These are phyloP conservation scores for Trichoderma atroviride DNA, from an alignment of 2,329 filamentous ascomycete species.

Conservation along the genomic window DNA sequence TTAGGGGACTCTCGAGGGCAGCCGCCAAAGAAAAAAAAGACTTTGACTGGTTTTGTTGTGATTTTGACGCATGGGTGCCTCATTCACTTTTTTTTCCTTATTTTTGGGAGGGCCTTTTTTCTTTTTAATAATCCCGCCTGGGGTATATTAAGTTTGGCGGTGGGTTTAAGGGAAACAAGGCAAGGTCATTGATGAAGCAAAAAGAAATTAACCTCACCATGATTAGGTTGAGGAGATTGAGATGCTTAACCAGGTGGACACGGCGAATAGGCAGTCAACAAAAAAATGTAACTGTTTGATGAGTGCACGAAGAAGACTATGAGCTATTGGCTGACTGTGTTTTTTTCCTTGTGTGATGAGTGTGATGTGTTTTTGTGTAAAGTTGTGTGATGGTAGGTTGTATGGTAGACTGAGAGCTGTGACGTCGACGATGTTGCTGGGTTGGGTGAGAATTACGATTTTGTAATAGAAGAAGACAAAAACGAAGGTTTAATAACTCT, in stretches of 20 bases:
- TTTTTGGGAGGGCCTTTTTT: slow-evolving; percentile 1
- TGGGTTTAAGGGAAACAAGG: slow-evolving; percentile 22
- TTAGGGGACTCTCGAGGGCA: slow-evolving; percentile 20
- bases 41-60: slow-evolving; percentile 27
- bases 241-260: slow-evolving; percentile 25
- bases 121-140: slow-evolving; percentile 14
- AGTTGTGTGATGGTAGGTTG: not conserved
- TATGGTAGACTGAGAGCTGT: not conserved
- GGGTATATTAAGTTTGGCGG: slow-evolving; percentile 13
- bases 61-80: slow-evolving; percentile 24
- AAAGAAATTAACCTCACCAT: slow-evolving; percentile 11
- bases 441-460: not conserved
- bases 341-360: not conserved
- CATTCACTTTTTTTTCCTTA: slow-evolving; percentile 21
- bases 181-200: slow-evolving; percentile 25
- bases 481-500: not conserved
- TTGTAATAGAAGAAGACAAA: not conserved
- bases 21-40: slow-evolving; percentile 10
- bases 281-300: slow-evolving; percentile 27
- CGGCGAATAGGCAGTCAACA: slow-evolving; percentile 26
- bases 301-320: slow-evolving; percentile 20
- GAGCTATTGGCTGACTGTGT: not conserved
- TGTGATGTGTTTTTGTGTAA: not conserved
- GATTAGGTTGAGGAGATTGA: slow-evolving; percentile 1
- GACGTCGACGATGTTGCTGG: not conserved